phyloP scores from a whole-genome alignment of 768 basidiomycete genomes.

The Cystofilobasidium bisporidii region DNA sequence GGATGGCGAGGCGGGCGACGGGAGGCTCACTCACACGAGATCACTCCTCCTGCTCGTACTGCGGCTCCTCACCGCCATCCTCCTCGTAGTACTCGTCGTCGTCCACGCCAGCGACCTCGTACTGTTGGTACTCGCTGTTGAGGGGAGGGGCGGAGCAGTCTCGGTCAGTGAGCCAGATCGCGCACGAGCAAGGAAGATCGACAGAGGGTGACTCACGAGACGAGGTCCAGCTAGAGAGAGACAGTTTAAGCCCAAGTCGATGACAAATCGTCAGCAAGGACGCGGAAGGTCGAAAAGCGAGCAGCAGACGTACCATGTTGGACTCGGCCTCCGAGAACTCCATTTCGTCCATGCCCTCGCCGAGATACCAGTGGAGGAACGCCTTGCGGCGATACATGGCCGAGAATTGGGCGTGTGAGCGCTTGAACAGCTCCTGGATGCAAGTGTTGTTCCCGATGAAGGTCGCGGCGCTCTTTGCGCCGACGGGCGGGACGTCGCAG shows the following conservation, averaged over 20 bases:
- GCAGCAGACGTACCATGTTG: no score
- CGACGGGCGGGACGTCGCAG: constrained; percentile 67
- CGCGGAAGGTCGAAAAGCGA: no score
- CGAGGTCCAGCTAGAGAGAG: constrained; percentile 95
- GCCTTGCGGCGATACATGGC: constrained; percentile 81
- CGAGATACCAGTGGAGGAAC: constrained; percentile 90
- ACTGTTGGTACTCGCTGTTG: constrained; percentile 62
- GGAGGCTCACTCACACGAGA: no score
- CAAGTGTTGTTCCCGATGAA: constrained; percentile 96
- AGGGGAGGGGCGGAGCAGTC: constrained; percentile 59
- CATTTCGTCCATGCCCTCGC: constrained; percentile 84
- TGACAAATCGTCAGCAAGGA: no score
- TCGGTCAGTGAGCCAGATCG: background rate
- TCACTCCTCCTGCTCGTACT: constrained; percentile 18
- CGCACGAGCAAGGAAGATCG: constrained; percentile 47
- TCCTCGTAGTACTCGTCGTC: constrained; percentile 24
- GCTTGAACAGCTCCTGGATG: constrained; percentile 97
- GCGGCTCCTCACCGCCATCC: constrained; percentile 2
- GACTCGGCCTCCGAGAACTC: constrained; percentile 1
- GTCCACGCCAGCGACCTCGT: constrained; percentile 23
- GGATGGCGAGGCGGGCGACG: no score
- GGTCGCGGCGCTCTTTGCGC: constrained; percentile 72
- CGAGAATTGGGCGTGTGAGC: constrained; percentile 94
- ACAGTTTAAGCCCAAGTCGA: no score
- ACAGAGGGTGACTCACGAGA: no score